Evolutionary conservation across 2,329 filamentous ascomycete genomes (phyloP), one percentile per base, ranked within the genome.

Genomic region (Hansfordia pulvinata): DNA sequence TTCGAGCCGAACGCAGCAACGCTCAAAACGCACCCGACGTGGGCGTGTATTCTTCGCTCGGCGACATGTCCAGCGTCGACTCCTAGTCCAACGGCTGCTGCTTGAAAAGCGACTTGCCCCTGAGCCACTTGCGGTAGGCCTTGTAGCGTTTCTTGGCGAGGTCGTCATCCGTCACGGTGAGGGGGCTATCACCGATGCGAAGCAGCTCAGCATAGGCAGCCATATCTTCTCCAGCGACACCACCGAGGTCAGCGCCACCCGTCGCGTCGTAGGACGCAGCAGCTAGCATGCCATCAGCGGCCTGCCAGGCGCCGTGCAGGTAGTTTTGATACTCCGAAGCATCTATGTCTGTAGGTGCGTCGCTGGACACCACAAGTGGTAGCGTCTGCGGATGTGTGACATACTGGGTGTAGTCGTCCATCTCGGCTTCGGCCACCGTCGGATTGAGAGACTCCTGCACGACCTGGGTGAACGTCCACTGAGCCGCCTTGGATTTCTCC

Each of bases 21-120:
- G n/a, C n/a, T n/a, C n/a, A n/a, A n/a, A n/a, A n/a, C n/a, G n/a
- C n/a, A n/a, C n/a, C 33, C 25, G 38, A 40, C 9, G 30, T 34
- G 20, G n/a, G n/a, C n/a, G n/a, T n/a, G n/a, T n/a, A n/a, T n/a
- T 34, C 35, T 5, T 37, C 40, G 26, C 41, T 45, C 29, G 32
- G 30, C 11, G 35, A 35, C 17, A 26, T 43, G 22, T 42, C n/a
- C 15, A 22, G 26, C 28, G 35, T 28, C 29, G 44, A 42, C 24
- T 32, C 39, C 54, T 55, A 69, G 35, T 69, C 67, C 27, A 70
- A 61, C 23, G 76, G 72, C 50, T 77, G 73, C 62, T 94, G 86
- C 55, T 96, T 96, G 52, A 96, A 96, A 43, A 96, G 67, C 42
- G 84, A 93, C 60, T 94, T 96, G 11, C 88, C 88, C 35, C 76